phyloP scores from a whole-genome alignment of 768 basidiomycete genomes.

The Mycena sanguinolenta region DNA sequence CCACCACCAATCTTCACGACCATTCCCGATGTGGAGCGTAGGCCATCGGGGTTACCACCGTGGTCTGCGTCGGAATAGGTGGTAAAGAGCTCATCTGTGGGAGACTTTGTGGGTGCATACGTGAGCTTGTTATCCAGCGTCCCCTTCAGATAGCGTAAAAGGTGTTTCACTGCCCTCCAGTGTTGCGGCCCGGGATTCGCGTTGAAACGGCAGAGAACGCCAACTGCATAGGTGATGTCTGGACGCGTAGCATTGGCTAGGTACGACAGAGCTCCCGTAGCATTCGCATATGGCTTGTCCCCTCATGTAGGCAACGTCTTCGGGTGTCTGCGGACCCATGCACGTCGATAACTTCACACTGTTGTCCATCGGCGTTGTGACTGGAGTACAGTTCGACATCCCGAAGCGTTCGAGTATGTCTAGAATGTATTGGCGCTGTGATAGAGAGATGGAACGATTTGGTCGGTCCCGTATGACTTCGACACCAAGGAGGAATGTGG shows the following conservation, averaged over 20 bases:
- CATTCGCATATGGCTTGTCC: no score
- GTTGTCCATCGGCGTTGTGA: slow-evolving; percentile 5
- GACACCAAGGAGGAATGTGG: slow-evolving; percentile 4
- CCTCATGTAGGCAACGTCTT: no score
- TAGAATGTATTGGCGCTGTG: no score
- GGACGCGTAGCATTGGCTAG: no score
- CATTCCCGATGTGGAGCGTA: neutral
- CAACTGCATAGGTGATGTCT: slow-evolving; percentile 9
- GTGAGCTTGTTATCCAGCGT: slow-evolving; percentile 28
- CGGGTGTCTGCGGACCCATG: neutral
- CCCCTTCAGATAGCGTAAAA: slow-evolving; percentile 37
- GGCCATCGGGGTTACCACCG: neutral
- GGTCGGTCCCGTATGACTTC: slow-evolving; percentile 1
- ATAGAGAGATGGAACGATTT: neutral
- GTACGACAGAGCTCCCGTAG: no score
- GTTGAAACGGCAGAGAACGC: slow-evolving; percentile 33
- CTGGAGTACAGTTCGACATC: neutral
- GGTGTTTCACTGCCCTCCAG: slow-evolving; percentile 40
- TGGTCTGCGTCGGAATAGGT: neutral
- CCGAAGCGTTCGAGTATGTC: no score
- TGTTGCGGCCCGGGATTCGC: slow-evolving; percentile 37
- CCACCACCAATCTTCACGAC: neutral
- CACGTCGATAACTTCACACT: neutral
- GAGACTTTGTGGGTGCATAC: slow-evolving; percentile 2
- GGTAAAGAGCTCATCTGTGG: neutral